Evolutionary conservation across 139 green algal genomes (phyloP), one percentile per base, ranked within the genome.

Genomic region (Bryopsis sp.): DNA sequence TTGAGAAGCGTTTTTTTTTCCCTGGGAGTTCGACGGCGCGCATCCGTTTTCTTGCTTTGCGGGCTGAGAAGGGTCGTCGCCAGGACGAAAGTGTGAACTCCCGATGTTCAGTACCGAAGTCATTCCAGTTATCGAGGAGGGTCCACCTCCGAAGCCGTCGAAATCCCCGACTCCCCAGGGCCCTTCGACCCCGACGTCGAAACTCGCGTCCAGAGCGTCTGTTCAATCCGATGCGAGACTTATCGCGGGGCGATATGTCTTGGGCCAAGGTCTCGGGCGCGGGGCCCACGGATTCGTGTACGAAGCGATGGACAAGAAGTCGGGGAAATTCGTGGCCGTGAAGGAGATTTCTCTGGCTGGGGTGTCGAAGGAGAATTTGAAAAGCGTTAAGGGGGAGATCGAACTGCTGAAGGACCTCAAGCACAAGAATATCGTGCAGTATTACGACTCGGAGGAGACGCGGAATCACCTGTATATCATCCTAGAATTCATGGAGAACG

Each of bases 401-500:
- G 88, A 95, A 48, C 79, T 96, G 64, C 81, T 97, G 3, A 89
- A 94, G 71, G 90, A 84, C 1, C 82, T 98, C 22, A 92, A 94
- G 48, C 93, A 98, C 76, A 81, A 82, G 32, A 97, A 98, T 79
- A 96, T 98, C 32, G 93, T 98, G 61, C 91, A 97, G 75, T 98
- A 97, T 68, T 74, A 95, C 2, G 93, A 90, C 29, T 95, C 84
- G 34, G 91, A 95, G 81, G 92, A 93, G 73, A 95, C 88, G 0
- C 81, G 85, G 28, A 90, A 73, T 4, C 88, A 98, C 71, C 76
- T 97, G 39, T 96, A 97, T 78, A 97, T 98, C 72, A 92, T 98
- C 34, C 82, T 98, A 48, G 93, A 98, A 80, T 97, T 80, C 78
- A 93, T 96, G 84, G 93, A 98, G 77, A 93, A 94, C 48, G 93